Evolutionary conservation across 176 grass and related monocot species (phyloP), one percentile per base, ranked within the genome.

Genomic region (Triticum urartu): DNA sequence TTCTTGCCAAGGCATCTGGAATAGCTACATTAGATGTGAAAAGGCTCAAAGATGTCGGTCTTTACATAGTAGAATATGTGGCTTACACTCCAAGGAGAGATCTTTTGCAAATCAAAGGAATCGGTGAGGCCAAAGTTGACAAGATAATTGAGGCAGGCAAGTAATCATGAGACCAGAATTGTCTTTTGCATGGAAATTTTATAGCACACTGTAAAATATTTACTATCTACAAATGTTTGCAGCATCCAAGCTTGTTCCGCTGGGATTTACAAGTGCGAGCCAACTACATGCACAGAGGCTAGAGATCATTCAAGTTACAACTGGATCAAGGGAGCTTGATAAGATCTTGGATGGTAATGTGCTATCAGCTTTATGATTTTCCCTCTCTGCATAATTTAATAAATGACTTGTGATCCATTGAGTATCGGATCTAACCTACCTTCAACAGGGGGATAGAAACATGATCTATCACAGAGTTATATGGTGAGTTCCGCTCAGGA

Each of bases 201-300:
- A 24, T 56, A 77, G 39, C 24, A 48, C 18, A 17, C 2, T 83
- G 21, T 33, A 22, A 14, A 43, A 17, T 56, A 20, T n/a, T 39
- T 63, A 42, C 50, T 40, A 21, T 66, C 66, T 58, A 38, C 10
- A 21, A 83, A 58, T 43, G 56, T 91, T 47, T 60, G 36, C 92
- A 99, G 92, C 94, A 87, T 99, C 94, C 5, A 99, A 96, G 80
- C 86, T 90, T 65, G 92, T 99, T 65, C 94, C 94, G 13, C 81
- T 99, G 72, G 94, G 97, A 21, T 99, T 99, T 94, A 99, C 97
- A 64, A 96, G 97, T 91, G 97, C 97, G n/a, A 88, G 88, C 63
- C 97, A 99, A 86, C 90, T 99, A 62, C 94, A 99, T 91, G 94
- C 94, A 22, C 92, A 99, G 36, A 76, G 94, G 56, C 90, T 96